Base-by-base conservation (phyloP, 495 filamentous ascomycete species). In the Delitschia confertaspora region DNA sequence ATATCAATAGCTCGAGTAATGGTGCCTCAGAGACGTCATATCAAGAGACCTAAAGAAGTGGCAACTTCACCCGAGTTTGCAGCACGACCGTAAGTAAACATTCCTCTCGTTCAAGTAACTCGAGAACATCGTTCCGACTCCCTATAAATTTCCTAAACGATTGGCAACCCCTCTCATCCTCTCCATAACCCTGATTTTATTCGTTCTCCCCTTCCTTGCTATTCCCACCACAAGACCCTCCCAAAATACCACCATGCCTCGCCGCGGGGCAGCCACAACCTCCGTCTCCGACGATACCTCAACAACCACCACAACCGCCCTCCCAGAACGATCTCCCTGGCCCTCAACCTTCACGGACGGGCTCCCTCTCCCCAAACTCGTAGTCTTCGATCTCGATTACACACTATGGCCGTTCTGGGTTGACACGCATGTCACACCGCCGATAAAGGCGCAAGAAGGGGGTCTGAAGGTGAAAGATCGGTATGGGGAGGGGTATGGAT, bases 401-500 rank as follows among this genome's bases (percentile, higher is more conserved):
- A 98, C 91, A 0, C 71, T 98, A 1, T 95, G 91, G 91, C 86
- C 88, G 3, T 94, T 93, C 69, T 98, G 89, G 88, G 79, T 87
- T 2, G 91, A 95, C 68, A 94, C 87, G 10, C 87, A 95, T 62
- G 80, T 89, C 56, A 79, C 78, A 38, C 73, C 83, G 8, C 89
- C 91, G 0, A 67, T 98, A 37, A 85, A 85, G 49, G 57, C 72
- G 11, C 44, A 32, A 19, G 34, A 53, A 38, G 49, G 45, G 27
- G 59, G 60, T 3, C 44, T 55, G 36, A 59, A 51, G 16, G 60
- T 65, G 23, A 56, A 50, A 21, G 63, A 57, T 61, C 76, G 78
- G 27, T 78, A 73, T 61, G 84, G 82, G 48, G 85, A 93, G 61
- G 70, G 69, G 33, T 91, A 83, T 62, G 66, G 76, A 30, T 94